These are phyloP conservation scores for Actinomortierella ambigua DNA, from an alignment of 371 early-diverging fungal species.

Conservation along the genomic window DNA sequence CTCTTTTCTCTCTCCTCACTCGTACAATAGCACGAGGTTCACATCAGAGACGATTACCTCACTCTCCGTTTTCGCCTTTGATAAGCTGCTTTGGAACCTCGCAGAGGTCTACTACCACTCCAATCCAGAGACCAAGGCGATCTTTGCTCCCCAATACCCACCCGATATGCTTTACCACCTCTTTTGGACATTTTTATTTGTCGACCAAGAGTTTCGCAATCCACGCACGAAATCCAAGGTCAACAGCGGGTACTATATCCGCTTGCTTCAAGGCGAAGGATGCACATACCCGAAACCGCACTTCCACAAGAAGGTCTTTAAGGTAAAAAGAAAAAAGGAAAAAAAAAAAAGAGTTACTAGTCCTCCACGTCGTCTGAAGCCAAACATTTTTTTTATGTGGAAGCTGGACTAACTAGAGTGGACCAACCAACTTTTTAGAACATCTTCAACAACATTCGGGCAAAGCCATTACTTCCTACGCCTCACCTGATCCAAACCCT, in stretches of 20 bases:
- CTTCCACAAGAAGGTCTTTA: conserved; percentile 37
- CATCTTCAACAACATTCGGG: conserved; percentile 41
- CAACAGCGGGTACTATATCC: conserved; percentile 33
- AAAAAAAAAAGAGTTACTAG: neutral
- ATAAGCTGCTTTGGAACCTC: conserved; percentile 37
- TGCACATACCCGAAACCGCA: conserved; percentile 27
- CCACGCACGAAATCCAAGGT: conserved; percentile 32
- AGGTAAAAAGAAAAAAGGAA: conserved; percentile 13
- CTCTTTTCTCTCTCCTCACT: neutral
- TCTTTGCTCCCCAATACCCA: conserved; percentile 32
- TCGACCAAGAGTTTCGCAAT: conserved; percentile 43
- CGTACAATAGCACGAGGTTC: conserved; percentile 29
- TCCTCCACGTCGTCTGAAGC: too few species aligned
- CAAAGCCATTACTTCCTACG: conserved; percentile 32
- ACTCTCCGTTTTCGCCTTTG: conserved; percentile 33
- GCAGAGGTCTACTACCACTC: conserved; percentile 40
- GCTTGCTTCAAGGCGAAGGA: conserved; percentile 28
- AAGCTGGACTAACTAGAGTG: too few species aligned
- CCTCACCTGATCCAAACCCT: conserved; percentile 33
- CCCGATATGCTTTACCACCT: conserved; percentile 40
- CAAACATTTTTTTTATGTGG: neutral
- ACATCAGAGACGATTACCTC: conserved; percentile 26
- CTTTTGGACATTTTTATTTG: conserved; percentile 44
- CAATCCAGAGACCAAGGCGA: conserved; percentile 37
- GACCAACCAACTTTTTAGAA: too few species aligned